Conservation (phyloP, 2,329 filamentous ascomycete genomes). For the Aspergillus sclerotialis region DNA sequence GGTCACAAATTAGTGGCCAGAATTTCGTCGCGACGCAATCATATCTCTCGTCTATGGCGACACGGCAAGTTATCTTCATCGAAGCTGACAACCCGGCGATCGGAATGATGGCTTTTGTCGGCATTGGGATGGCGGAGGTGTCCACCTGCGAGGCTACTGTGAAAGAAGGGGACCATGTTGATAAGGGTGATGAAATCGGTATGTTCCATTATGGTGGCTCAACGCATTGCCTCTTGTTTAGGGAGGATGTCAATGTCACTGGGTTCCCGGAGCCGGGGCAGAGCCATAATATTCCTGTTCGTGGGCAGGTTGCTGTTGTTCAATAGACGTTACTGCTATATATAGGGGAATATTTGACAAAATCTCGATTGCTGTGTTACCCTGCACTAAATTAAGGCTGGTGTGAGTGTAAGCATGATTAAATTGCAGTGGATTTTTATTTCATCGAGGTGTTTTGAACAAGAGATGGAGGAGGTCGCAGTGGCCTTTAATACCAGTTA, state of each 20-base stretch:
- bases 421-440: too few species aligned
- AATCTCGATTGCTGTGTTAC: too few species aligned
- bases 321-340: background rate
- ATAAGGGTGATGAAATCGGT: conserved; percentile 64
- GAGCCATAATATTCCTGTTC: conserved; percentile 17
- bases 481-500: too few species aligned
- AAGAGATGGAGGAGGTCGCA: too few species aligned
- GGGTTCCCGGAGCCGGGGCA: conserved; percentile 17
- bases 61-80: conserved; percentile 62
- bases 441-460: too few species aligned
- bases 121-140: conserved; percentile 70
- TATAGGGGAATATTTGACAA: background rate
- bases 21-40: conserved; percentile 45
- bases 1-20: conserved; percentile 18
- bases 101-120: conserved; percentile 62
- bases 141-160: conserved; percentile 65
- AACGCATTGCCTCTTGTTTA: conserved; percentile 61
- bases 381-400: too few species aligned
- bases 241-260: conserved; percentile 16
- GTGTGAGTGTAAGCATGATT: too few species aligned
- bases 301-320: conserved; percentile 13
- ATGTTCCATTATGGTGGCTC: conserved; percentile 75
- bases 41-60: conserved; percentile 59
- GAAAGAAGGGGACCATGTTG: conserved; percentile 55
- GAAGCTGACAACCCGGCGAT: conserved; percentile 60